Evolutionary conservation across 2,329 filamentous ascomycete species (phyloP).

Genomic region (Colletotrichum endophyticum): DNA sequence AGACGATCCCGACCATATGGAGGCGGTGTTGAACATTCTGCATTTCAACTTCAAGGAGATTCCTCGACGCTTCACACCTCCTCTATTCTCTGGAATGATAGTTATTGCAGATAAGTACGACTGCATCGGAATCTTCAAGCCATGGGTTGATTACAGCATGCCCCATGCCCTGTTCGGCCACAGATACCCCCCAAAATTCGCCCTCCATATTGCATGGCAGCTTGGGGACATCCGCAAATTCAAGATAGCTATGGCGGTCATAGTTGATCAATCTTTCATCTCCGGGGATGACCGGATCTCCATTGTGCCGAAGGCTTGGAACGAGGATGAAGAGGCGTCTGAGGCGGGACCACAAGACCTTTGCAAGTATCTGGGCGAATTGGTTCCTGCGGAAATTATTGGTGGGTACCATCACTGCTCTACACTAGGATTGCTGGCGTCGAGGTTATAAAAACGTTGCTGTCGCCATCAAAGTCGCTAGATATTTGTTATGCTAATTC

Average conservation of each 20-base stretch:
- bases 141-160: constrained; percentile 23
- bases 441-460: rapidly evolving
- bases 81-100: constrained; percentile 28
- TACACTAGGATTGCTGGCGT: rapidly evolving
- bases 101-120: constrained; percentile 35
- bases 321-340: no score
- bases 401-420: neutral
- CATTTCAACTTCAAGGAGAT: constrained; percentile 28
- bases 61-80: neutral
- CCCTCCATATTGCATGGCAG: neutral
- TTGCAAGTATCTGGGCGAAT: neutral
- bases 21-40: constrained; percentile 31
- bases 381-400: neutral
- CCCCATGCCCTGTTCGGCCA: no score
- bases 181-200: no score
- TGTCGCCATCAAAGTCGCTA: rapidly evolving
- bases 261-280: neutral
- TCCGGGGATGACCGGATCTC: neutral
- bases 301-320: no score
- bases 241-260: neutral
- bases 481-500: neutral
- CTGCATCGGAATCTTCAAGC: constrained; percentile 15
- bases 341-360: neutral
- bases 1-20: constrained; percentile 30
- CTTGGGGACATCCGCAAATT: neutral